Evolutionary conservation across 2,329 filamentous ascomycete genomes (phyloP).

Genomic region (Periglandula ipomoeae): DNA sequence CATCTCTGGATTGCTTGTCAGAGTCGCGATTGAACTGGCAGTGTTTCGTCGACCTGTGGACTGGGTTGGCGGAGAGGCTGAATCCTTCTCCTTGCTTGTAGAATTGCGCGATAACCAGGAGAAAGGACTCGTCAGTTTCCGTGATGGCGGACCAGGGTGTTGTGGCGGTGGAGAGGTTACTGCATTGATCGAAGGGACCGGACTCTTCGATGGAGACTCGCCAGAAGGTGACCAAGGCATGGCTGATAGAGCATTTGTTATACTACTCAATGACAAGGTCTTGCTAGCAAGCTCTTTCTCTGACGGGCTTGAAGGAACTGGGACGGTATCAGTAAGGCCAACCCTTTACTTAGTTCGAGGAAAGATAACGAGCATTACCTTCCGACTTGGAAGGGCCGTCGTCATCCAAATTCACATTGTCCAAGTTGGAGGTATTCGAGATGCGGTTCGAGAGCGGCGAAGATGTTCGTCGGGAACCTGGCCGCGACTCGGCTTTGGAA

Average conservation of each 20-base stretch:
- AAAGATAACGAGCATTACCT: conserved; percentile 18
- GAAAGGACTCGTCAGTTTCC: conserved; percentile 83
- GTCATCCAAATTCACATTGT: conserved; percentile 60
- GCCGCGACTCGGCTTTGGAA: conserved; percentile 13
- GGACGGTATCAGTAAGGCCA: conserved; percentile 12
- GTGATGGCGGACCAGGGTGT: conserved; percentile 29
- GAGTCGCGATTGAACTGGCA: conserved; percentile 66
- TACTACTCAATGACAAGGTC: conserved; percentile 56
- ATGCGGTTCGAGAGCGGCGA: conserved; percentile 33
- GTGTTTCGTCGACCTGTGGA: conserved; percentile 57
- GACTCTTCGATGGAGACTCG: conserved; percentile 37
- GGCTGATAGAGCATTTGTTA: conserved; percentile 63
- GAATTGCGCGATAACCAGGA: conserved; percentile 70
- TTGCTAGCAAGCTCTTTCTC: conserved; percentile 37
- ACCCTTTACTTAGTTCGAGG: not conserved
- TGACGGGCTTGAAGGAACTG: conserved; percentile 23
- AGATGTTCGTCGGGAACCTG: conserved; percentile 22
- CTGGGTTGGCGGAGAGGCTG: conserved; percentile 43
- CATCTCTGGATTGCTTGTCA: conserved; percentile 74
- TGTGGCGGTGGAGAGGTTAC: conserved; percentile 22
- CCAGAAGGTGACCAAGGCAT: conserved; percentile 62
- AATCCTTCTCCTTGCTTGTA: conserved; percentile 46
- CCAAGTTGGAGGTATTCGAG: conserved; percentile 38
- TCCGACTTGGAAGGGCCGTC: conserved; percentile 30
- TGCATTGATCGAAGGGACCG: conserved; percentile 23